Percentiles rank a stretch among this genome's conserved stretches.
Conservation (phyloP, 306 rosid genomes). For the Casuarina equisetifolia region DNA sequence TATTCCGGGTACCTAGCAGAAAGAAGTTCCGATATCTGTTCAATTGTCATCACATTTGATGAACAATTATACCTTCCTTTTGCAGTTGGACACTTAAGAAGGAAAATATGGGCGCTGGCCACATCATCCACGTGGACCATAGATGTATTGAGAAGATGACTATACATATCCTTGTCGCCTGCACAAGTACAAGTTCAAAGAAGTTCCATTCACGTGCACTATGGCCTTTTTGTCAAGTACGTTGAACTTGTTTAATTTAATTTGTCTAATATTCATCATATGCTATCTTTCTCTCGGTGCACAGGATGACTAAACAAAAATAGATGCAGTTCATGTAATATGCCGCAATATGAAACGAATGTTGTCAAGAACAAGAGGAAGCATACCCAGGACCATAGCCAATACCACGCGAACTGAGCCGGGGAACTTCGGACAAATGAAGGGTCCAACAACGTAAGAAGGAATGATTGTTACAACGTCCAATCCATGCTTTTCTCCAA, state of each 20-base stretch:
- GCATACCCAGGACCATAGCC: slow-evolving; percentile 42
- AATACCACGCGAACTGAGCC: slow-evolving; percentile 28
- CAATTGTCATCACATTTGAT: slow-evolving; percentile 30
- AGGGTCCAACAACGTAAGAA: slow-evolving; percentile 52
- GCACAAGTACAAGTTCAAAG: slow-evolving; percentile 18
- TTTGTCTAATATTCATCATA: too few species aligned
- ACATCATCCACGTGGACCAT: slow-evolving; percentile 69
- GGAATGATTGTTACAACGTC: slow-evolving; percentile 62
- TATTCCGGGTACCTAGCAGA: slow-evolving; percentile 45
- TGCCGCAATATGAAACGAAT: too few species aligned
- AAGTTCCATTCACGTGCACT: background rate
- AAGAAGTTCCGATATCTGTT: slow-evolving; percentile 33
- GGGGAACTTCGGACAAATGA: slow-evolving; percentile 58
- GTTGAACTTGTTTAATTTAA: too few species aligned
- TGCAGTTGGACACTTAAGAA: slow-evolving; percentile 50
- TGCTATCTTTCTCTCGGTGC: background rate
- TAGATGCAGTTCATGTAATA: too few species aligned
- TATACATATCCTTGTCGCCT: slow-evolving; percentile 45
- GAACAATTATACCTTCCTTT: slow-evolving; percentile 68
- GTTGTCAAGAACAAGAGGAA: background rate
- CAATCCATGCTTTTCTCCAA: slow-evolving; percentile 48
- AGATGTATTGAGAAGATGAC: slow-evolving; percentile 10
- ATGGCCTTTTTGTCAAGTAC: too few species aligned
- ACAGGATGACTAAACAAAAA: too few species aligned
- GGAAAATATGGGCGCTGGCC: slow-evolving; percentile 56